Conservation (phyloP, 257 asterid species). For the Henckelia pumila region DNA sequence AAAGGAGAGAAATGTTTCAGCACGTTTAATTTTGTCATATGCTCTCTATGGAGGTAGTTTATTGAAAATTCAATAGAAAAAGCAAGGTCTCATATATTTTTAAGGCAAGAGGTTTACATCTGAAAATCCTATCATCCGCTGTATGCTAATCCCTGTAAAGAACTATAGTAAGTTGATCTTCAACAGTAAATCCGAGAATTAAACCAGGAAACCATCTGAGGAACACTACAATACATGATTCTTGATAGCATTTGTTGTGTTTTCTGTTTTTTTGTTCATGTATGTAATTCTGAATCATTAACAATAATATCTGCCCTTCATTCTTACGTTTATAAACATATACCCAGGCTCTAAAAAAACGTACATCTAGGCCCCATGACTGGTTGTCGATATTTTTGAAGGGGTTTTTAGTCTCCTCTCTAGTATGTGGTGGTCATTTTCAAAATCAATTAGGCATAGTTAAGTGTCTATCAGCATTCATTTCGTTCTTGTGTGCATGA, state of each 20-base stretch:
- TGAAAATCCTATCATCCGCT: not conserved
- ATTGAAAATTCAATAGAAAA: not conserved
- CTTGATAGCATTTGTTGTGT: too few relatives aligned
- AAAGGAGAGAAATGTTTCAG: conserved; percentile 1
- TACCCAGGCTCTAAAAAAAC: too few relatives aligned
- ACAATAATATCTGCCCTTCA: not conserved
- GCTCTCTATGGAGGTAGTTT: conserved; percentile 8
- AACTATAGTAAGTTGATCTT: not conserved
- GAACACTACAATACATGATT: too few relatives aligned
- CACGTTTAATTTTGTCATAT: not conserved
- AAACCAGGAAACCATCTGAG: too few relatives aligned
- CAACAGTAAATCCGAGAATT: too few relatives aligned
- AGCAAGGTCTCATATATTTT: not conserved
- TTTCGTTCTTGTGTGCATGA: conserved; percentile 7
- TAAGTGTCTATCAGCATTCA: conserved; percentile 11
- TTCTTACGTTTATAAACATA: not conserved
- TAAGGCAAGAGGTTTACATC: not conserved
- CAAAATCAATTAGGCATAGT: conserved; percentile 14
- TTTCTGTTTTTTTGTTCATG: not conserved
- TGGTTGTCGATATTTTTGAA: not conserved
- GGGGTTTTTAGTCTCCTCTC: not conserved
- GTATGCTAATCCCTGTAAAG: not conserved
- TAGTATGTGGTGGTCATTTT: conserved; percentile 9
- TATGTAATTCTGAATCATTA: not conserved
- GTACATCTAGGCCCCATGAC: not conserved